Evolutionary conservation across 2,329 filamentous ascomycete genomes (phyloP), one percentile per base, ranked within the genome.

Genomic region (Aureobasidium sp.): DNA sequence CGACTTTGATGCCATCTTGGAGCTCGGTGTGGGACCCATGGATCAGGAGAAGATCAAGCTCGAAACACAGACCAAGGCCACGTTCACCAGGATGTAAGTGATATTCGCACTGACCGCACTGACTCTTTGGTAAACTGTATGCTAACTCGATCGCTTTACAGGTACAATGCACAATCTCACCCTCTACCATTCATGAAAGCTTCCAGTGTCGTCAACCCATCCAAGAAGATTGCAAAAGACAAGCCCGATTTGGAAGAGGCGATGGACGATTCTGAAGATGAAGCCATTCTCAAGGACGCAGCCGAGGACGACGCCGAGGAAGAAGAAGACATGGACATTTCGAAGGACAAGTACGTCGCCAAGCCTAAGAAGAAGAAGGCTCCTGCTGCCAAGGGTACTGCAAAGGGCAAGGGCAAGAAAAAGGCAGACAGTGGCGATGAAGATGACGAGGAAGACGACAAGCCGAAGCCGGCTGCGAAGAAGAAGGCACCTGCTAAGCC

Each of bases 161-260:
- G 89, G 61, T 94, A 99, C 74, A 99, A 99, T 68, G 76, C 82
- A 64, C 88, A 87, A 76, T 87, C 87, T 20, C 94, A 99, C 68
- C 93, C 93, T 0, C 78, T 99, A 57, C 92, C 94, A 1, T 99
- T 97, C 76, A 96, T 97, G 86, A 97, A 97, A 76, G 90, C 92
- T 2, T 91, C 84, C 69, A 90, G 82, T 66, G 83, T 94, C 17
- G 74, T 85, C 11, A 88, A 85, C 3, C 86, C 90, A 5, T 91
- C 90, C 78, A 87, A 86, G 69, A 78, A 81, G 44, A 78, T 84
- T 29, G 86, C 85, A 57, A 85, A 84, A 74, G 91, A 93, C 52
- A 89, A 88, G 65, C 95, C 94, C 0, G 94, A 99, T 76, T 82
- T 99, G 36, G 94, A 99, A 76, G 94, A 99, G 75, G 94, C 92